Evolutionary conservation across 148 eudicot species (phyloP), one percentile per base, ranked within the genome.

Genomic region (Amaranthus hypochondriacus): DNA sequence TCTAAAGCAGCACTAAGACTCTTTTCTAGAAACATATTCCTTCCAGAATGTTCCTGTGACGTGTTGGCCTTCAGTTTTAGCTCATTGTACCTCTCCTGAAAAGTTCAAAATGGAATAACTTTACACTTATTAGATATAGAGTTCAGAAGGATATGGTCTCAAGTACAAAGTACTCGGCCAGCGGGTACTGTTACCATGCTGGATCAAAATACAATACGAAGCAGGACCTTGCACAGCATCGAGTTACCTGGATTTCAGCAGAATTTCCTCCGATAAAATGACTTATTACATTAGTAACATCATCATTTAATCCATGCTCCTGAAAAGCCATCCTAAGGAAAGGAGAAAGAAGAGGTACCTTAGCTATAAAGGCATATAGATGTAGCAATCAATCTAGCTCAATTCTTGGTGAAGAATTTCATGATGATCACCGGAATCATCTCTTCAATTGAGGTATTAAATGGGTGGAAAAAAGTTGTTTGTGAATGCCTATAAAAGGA

Each of bases 1-100:
- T 90, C 97, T 81, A 89, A 82, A 81, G 92, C 80, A 81, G 86
- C 81, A 84, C 81, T 76, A 47, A 94, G 86, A 81, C 88, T 83
- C 88, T 90, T 88, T 68, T 84, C 92, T 63, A 88, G 80, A 75
- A 78, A 77, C 28, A 70, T 46, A 70, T 78, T 77, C 55, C 76
- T 74, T 55, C 73, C 82, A 42, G 72, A 72, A 49, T 82, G 79
- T 73, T 71, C 71, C 21, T 66, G 70, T 42, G 75, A 71, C 51
- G 61, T 72, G 70, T 77, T 75, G 68, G 62, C 68, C 77, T 82
- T 85, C 74, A 81, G 90, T 82, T 83, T 88, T 57, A 91, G 89
- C 70, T 85, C 78, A 73, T 73, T 72, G 80, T 82, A 92, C 5
- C 88, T 82, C 76, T 89, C 92, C 98, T 94, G 91, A 62, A 80